Evolutionary conservation across 345 rosid species (phyloP).

Genomic region (Moricandia moricandioides): DNA sequence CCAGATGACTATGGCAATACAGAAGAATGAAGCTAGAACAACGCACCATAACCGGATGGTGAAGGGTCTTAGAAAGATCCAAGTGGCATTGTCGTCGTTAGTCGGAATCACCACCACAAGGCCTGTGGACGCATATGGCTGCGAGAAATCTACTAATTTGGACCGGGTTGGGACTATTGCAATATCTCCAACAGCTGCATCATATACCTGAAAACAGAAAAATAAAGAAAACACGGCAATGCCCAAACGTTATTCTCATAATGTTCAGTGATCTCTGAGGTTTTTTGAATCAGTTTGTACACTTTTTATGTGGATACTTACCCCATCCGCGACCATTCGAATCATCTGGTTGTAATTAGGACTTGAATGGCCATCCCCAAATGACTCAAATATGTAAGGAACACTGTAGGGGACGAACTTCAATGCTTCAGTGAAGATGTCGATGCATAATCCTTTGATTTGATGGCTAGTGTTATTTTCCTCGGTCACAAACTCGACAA

Average conservation of each 20-base stretch:
- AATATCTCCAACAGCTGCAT: conserved; percentile 71
- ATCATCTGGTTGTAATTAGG: conserved; percentile 56
- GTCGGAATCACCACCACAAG: conserved; percentile 69
- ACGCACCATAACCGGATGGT: conserved; percentile 57
- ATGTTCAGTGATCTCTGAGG: conserved; percentile 21
- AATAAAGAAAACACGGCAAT: too few species aligned
- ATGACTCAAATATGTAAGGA: conserved; percentile 59
- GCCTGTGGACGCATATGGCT: conserved; percentile 68
- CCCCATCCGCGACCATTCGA: conserved; percentile 54
- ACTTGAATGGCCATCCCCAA: conserved; percentile 69
- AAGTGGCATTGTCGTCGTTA: conserved; percentile 39
- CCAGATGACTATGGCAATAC: conserved; percentile 69
- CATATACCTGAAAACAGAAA: conserved; percentile 41
- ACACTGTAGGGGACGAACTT: conserved; percentile 67
- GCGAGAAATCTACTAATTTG: conserved; percentile 60
- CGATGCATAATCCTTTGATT: conserved; percentile 70
- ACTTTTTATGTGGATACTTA: conserved; percentile 44
- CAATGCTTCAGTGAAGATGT: conserved; percentile 66
- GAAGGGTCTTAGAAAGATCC: conserved; percentile 81
- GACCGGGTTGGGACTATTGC: conserved; percentile 61
- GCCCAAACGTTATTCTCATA: background rate
- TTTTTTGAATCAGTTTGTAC: background rate
- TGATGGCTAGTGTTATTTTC: conserved; percentile 44
- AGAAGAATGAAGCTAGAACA: conserved; percentile 49
- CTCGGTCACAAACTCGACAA: conserved; percentile 64